These are phyloP conservation scores for Silene latifolia DNA, from an alignment of 148 eudicot species.

Conservation along the genomic window DNA sequence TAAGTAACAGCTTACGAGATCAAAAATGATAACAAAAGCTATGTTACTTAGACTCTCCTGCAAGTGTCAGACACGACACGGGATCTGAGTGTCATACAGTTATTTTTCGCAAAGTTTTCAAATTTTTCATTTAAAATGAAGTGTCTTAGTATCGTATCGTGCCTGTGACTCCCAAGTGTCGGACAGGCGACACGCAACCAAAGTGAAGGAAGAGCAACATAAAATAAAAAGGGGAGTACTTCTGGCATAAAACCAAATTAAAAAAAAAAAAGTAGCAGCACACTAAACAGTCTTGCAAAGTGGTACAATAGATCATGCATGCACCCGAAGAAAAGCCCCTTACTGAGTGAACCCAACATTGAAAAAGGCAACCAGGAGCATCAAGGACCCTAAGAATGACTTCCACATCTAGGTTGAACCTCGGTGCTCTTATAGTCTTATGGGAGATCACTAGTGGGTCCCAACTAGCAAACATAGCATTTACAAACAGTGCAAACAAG, in stretches of 20 bases:
- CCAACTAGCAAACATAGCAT: background rate
- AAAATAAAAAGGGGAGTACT: background rate
- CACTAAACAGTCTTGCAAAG: background rate
- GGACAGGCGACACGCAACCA: no score
- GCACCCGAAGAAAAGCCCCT: background rate
- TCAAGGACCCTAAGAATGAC: background rate
- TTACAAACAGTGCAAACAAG: background rate
- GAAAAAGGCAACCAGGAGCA: background rate
- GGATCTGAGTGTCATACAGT: no score
- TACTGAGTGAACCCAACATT: background rate
- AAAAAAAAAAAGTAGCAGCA: background rate
- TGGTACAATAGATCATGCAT: background rate
- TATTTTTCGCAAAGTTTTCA: no score
- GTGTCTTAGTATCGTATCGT: no score
- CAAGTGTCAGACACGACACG: no score
- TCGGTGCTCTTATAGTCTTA: background rate
- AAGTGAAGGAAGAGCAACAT: no score
- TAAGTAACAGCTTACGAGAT: background rate
- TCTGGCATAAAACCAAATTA: background rate
- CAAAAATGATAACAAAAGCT: background rate
- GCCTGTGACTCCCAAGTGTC: no score
- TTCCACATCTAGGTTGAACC: background rate
- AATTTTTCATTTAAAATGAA: no score
- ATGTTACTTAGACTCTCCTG: no score
- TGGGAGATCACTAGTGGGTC: background rate